A percentile compares a stretch with the other conserved stretches of the same genome.
These are phyloP conservation scores for Spongospora subterranea DNA, from an alignment of 208 protist species.

Conservation along the genomic window DNA sequence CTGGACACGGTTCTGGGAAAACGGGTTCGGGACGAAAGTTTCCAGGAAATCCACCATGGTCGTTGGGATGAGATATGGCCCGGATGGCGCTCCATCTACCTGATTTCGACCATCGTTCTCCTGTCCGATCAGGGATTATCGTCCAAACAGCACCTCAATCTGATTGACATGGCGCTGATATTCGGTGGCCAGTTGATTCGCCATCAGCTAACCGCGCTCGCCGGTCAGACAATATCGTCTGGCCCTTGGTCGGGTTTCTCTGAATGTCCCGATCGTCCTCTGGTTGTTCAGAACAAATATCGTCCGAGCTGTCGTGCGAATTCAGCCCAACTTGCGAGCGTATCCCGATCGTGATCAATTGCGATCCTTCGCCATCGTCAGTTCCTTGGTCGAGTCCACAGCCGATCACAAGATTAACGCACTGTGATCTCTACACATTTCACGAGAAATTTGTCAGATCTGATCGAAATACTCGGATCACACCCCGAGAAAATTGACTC, in stretches of 20 bases:
- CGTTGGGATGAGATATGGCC: neutral
- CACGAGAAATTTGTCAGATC: neutral
- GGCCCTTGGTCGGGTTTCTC: neutral
- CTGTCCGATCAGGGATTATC: neutral
- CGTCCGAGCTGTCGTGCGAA: neutral
- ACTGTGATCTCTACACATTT: neutral
- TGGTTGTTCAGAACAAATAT: neutral
- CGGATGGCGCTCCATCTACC: neutral
- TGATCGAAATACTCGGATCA: neutral
- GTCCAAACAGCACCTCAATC: neutral
- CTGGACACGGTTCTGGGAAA: too few relatives aligned
- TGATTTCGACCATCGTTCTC: neutral
- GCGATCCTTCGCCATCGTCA: neutral
- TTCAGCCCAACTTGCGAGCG: neutral
- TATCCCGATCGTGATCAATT: neutral
- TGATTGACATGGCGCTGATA: neutral
- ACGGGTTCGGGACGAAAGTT: too few relatives aligned
- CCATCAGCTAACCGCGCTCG: neutral
- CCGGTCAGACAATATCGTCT: neutral
- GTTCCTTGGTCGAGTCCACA: neutral
- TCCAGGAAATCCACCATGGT: neutral
- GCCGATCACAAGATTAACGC: neutral
- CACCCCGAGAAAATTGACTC: neutral
- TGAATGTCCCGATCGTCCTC: neutral
- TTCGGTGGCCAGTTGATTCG: conserved; percentile 5